Conservation (phyloP, 192 early-diverging fungal species). For the Coemansia sp. region DNA sequence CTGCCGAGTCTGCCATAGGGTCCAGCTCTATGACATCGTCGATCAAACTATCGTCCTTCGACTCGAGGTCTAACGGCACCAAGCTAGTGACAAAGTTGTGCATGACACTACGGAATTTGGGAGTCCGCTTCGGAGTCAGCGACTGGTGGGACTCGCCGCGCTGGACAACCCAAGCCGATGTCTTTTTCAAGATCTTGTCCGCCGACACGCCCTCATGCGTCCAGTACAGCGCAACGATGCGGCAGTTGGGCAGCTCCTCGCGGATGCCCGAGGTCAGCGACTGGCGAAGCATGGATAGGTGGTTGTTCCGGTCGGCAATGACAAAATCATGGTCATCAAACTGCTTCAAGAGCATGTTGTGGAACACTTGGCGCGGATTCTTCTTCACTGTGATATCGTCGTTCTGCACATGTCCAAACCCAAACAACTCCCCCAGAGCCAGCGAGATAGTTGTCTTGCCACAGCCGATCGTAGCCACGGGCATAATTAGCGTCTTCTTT, state of each 20-base stretch:
- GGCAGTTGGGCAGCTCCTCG: constrained; percentile 60
- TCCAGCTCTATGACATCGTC: constrained; percentile 63
- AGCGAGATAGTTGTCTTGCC: constrained; percentile 70
- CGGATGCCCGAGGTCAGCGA: constrained; percentile 58
- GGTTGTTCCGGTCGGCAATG: constrained; percentile 82
- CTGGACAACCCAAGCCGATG: constrained; percentile 58
- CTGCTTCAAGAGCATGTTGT: constrained; percentile 58
- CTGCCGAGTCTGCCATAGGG: constrained; percentile 54
- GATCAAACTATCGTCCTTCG: constrained; percentile 58
- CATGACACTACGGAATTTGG: constrained; percentile 64
- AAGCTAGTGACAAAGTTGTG: constrained; percentile 58
- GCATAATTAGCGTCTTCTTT: constrained; percentile 60
- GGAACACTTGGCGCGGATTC: constrained; percentile 56
- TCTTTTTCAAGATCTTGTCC: constrained; percentile 58
- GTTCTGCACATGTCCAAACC: constrained; percentile 80
- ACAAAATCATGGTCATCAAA: constrained; percentile 67
- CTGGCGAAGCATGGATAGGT: constrained; percentile 59
- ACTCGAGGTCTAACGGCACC: constrained; percentile 59
- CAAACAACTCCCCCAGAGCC: constrained; percentile 62
- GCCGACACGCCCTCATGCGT: constrained; percentile 56
- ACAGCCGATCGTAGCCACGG: constrained; percentile 78
- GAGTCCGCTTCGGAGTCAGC: constrained; percentile 68
- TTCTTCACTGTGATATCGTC: constrained; percentile 75
- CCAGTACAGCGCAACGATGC: constrained; percentile 81
- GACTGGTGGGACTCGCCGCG: constrained; percentile 84